These are phyloP conservation scores for Lizonia empirigonia DNA, from an alignment of 2,329 filamentous ascomycete genomes.

Conservation along the genomic window DNA sequence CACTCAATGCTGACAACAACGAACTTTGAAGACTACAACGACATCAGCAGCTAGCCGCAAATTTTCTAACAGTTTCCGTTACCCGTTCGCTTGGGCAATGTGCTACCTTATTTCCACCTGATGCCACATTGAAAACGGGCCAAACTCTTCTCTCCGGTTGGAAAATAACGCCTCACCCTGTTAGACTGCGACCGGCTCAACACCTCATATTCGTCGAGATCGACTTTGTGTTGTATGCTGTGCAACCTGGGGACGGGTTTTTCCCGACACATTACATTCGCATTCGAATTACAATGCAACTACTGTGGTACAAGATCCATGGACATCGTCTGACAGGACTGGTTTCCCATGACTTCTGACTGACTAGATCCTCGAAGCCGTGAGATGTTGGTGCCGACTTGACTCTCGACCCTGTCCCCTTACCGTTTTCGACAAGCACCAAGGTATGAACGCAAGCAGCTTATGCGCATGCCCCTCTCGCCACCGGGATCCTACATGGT, in stretches of 20 bases:
- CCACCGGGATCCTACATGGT: constrained; percentile 3
- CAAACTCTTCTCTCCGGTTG: too few species aligned
- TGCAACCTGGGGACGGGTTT: not conserved
- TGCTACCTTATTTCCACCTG: too few species aligned
- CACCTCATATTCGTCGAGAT: not conserved
- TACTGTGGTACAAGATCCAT: not conserved
- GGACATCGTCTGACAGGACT: constrained; percentile 1
- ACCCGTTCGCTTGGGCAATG: too few species aligned
- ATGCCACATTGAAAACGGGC: too few species aligned
- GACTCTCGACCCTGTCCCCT: constrained; percentile 3
- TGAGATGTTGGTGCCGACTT: not conserved
- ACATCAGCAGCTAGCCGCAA: too few species aligned
- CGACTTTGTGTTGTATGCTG: not conserved
- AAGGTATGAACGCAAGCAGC: not conserved
- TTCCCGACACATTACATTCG: not conserved
- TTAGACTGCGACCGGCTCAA: too few species aligned
- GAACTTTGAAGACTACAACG: too few species aligned
- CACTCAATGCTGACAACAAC: too few species aligned
- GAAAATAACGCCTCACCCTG: too few species aligned
- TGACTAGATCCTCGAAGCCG: not conserved
- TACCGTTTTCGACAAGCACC: constrained; percentile 1
- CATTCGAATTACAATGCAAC: not conserved
- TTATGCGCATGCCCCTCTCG: constrained; percentile 1
- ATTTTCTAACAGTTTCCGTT: too few species aligned
- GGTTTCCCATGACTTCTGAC: not conserved